A percentile compares a stretch with the other conserved stretches of the same genome.
phyloP scores from a whole-genome alignment of 345 rosid species.

The Schrenkiella parvula region DNA sequence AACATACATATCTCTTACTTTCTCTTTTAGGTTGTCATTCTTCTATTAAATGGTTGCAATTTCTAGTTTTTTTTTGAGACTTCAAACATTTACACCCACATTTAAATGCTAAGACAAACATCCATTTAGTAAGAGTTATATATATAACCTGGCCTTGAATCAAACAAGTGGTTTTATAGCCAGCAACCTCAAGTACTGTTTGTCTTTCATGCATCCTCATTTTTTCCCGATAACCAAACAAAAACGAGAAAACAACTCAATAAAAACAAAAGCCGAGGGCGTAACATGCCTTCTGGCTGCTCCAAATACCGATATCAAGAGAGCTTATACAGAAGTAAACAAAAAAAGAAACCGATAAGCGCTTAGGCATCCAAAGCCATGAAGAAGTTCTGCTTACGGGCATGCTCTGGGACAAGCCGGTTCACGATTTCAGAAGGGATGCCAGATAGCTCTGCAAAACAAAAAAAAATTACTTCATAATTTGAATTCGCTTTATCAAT shows the following conservation, averaged over 20 bases:
- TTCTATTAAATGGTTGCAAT: background rate
- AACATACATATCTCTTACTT: no score
- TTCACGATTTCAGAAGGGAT: slow-evolving; percentile 58
- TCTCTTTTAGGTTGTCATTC: no score
- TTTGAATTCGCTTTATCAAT: background rate
- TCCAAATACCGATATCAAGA: background rate
- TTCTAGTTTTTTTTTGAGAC: background rate
- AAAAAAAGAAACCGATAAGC: background rate
- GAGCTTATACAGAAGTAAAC: slow-evolving; percentile 24
- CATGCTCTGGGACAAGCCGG: slow-evolving; percentile 78
- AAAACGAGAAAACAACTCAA: background rate
- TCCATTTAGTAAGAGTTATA: background rate
- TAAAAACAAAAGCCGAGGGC: slow-evolving; percentile 17
- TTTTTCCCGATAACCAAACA: slow-evolving; percentile 9
- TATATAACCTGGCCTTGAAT: background rate
- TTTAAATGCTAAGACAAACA: background rate
- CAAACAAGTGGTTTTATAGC: slow-evolving; percentile 20
- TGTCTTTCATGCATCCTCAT: slow-evolving; percentile 21
- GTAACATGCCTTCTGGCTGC: background rate
- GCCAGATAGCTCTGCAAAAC: slow-evolving; percentile 64
- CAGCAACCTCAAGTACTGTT: slow-evolving; percentile 19
- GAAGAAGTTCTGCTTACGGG: slow-evolving; percentile 86
- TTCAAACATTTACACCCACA: background rate
- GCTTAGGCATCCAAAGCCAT: slow-evolving; percentile 72
- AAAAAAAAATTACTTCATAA: background rate